Percentiles rank a stretch among this genome's conserved stretches.
These are phyloP conservation scores for Rhizoclosmatium sp. DNA, from an alignment of 192 early-diverging fungal genomes.

Conservation along the genomic window DNA sequence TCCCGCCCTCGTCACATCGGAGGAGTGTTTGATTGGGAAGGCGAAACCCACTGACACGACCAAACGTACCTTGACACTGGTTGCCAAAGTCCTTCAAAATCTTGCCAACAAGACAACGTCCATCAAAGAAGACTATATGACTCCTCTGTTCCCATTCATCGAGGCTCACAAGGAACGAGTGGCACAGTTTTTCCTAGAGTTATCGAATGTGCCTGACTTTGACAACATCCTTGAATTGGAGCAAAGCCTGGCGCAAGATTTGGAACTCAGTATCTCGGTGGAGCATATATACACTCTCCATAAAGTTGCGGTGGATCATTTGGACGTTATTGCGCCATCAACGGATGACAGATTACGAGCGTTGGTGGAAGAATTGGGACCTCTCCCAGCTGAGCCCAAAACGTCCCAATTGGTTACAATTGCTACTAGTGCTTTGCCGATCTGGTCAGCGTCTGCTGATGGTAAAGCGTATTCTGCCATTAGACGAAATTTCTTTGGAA, in stretches of 20 bases:
- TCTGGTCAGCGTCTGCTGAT: no score
- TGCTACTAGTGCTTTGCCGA: no score
- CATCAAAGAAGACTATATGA: conserved; percentile 89
- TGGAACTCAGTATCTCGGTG: no score
- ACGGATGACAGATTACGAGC: neutral
- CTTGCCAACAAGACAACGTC: conserved; percentile 91
- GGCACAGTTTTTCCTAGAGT: conserved; percentile 86
- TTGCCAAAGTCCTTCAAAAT: conserved; percentile 95
- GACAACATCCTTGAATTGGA: neutral
- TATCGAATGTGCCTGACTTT: conserved; percentile 72
- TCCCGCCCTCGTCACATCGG: conserved; percentile 96
- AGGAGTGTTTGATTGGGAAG: conserved; percentile 90
- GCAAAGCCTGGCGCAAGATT: neutral
- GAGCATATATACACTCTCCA: no score
- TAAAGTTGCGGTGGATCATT: neutral
- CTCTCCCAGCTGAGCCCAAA: no score
- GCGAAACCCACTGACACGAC: conserved; percentile 79
- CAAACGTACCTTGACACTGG: conserved; percentile 86
- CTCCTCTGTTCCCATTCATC: conserved; percentile 86
- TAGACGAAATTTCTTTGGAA: no score
- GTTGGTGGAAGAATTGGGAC: no score
- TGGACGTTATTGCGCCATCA: neutral
- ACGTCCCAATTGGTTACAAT: no score
- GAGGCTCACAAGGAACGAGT: conserved; percentile 86
- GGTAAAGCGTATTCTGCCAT: no score